A percentile compares a stretch with the other conserved stretches of the same genome.
Conservation (phyloP, 306 rosid genomes). For the Fragaria nilgerrensis region DNA sequence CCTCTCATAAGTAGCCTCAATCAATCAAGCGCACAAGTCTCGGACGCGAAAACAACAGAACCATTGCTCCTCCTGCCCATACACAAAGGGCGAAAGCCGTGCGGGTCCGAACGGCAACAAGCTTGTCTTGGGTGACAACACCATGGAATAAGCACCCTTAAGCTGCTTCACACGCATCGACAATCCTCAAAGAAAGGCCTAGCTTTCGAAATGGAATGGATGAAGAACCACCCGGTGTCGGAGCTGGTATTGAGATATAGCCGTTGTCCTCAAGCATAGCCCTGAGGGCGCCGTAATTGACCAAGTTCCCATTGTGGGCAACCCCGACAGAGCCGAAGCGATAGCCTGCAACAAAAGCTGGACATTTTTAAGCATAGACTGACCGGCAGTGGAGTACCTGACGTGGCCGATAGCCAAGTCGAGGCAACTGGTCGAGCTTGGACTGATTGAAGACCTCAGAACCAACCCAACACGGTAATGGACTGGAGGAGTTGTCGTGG, state of each 20-base stretch:
- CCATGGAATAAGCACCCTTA: slow-evolving; percentile 84
- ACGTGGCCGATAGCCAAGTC: slow-evolving; percentile 75
- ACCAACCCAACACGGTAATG: slow-evolving; percentile 73
- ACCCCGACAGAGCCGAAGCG: slow-evolving; percentile 86
- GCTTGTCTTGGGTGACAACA: slow-evolving; percentile 67
- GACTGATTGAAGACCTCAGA: slow-evolving; percentile 68
- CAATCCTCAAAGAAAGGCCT: slow-evolving; percentile 66
- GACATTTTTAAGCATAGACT: slow-evolving; percentile 76
- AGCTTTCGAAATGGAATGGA: slow-evolving; percentile 73
- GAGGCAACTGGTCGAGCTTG: slow-evolving; percentile 53
- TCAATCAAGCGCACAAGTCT: slow-evolving; percentile 96
- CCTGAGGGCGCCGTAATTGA: slow-evolving; percentile 62
- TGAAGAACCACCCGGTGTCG: slow-evolving; percentile 84
- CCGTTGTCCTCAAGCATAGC: slow-evolving; percentile 70
- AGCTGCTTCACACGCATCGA: slow-evolving; percentile 88
- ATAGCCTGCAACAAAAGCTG: slow-evolving; percentile 85
- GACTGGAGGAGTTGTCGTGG: slow-evolving; percentile 51
- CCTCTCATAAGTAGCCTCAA: slow-evolving; percentile 90
- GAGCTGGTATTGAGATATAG: slow-evolving; percentile 83
- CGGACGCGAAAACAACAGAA: slow-evolving; percentile 93
- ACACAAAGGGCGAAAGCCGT: slow-evolving; percentile 81
- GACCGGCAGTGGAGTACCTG: slow-evolving; percentile 81
- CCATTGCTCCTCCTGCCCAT: slow-evolving; percentile 97
- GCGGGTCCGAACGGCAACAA: slow-evolving; percentile 84
- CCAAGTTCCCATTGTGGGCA: slow-evolving; percentile 88